Base-by-base conservation (phyloP, 805 yeast species). In the Wickerhamiella nectarea region DNA sequence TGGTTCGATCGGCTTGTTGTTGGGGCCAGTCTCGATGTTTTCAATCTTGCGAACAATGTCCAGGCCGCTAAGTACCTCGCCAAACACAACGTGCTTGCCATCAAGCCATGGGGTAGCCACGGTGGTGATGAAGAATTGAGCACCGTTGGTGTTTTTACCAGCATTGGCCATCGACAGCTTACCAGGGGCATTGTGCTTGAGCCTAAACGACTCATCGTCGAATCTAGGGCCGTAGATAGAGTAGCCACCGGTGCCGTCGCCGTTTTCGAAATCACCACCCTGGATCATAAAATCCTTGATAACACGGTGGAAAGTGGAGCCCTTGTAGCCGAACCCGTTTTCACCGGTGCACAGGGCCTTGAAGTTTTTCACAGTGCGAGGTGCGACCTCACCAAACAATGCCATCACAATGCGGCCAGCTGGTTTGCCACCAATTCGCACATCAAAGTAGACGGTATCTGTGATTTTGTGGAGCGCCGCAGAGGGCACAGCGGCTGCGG, bases 51-150 rank as follows among this genome's bases (percentile, higher is more conserved):
- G 63, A 39, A 84, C 80, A 37, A 81, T 73, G 49, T 83, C 89
- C 64, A 74, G 70, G 37, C 94, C 94, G 19, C 52, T 51, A 28
- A 80, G 44, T 46, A 85, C 93, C 63, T 80, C 78, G 51, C 95
- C 95, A 55, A 85, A 85, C 34, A 85, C 95, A 59, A 85, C 95
- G 63, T 85, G 95, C 51, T 67, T 75, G 47, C 84, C 83, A 58
- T 85, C 80, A 58, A 85, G 73, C 95, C 95, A 85, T 36, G 76
- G 66, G 46, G 79, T 70, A 50, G 78, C 69, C 41, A 78, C 82
- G 45, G 89, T 80, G 58, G 91, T 80, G 66, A 80, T 78, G 71
- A 83, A 83, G 65, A 83, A 82, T 66, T 83, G 94, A 41, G 93
- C 82, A 78, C 59, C 43, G 21, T 40, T 40, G 37, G 43, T 40